Evolutionary conservation across 768 basidiomycete genomes (phyloP), one percentile per base, ranked within the genome.

Genomic region (Tricholoma hemisulphureum): DNA sequence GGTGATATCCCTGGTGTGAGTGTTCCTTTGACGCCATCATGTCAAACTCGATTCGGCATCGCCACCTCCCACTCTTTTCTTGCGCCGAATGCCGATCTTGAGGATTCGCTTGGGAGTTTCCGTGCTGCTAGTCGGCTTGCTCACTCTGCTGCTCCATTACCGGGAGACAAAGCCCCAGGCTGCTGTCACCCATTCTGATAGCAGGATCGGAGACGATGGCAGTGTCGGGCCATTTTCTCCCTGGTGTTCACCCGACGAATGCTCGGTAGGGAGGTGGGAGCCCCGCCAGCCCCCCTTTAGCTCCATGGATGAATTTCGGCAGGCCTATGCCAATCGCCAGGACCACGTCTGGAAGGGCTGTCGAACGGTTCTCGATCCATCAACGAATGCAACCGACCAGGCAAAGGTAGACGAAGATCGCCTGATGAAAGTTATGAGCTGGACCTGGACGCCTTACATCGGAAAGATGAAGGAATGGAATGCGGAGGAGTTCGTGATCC

Each of bases 391-490:
- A 34, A 52, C 58, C 1, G 61, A 61, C 6, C 59, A 65, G 39
- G 60, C 55, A 18, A 62, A 57, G 28, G 60, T 66, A 6, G 63
- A 68, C n/a, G 67, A 65, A 49, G 64, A 67, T 18, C 61, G 69
- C 28, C 55, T 72, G 43, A 62, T 72, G 62, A 63, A 70, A 24
- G 60, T 69, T 23, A 66, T 69, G 64, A 72, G 69, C 59, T 72
- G 67, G 68, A 67, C 59, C n/a, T 71, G 71, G 71, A 60, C 55
- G 14, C 71, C 71, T 5, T 57, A 65, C 34, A n/a, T 43, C 7
- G 69, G 69, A 8, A 37, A 60, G 48, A 31, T 72, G 56, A 58
- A 54, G 46, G 51, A 58, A n/a, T 72, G 66, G 64, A 61, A 72
- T 24, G 60, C 69, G 23, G 71, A 71, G 26, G 68, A 69, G 9